Base-by-base conservation (phyloP, 2,329 filamentous ascomycete genomes). In the Trichoderma brevicompactum region DNA sequence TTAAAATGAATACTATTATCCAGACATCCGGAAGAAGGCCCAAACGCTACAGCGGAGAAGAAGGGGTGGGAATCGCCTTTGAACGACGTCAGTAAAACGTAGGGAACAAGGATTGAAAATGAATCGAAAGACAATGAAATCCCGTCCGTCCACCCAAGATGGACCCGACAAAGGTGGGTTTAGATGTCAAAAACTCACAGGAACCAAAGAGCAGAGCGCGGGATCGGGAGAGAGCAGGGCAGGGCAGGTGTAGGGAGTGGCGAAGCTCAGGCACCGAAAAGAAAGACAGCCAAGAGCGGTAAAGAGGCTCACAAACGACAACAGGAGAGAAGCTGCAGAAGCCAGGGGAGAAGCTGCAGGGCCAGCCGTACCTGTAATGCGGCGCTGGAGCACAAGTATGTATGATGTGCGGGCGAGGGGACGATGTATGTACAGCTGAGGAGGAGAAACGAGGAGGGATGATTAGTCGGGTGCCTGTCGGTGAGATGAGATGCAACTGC, bases 181-280 rank as follows among this genome's bases (percentile, higher is more conserved):
- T 49, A 52, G 34, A 49, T 40, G 40, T 54, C 19, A 50, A 10
- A 48, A 48, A 65, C 64, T 65, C 38, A 54, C 53, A 59, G 52
- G 50, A 59, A 48, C 44, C 61, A 48, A 66, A 60, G 56, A 60
- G 55, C 38, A 65, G 52, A 54, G 28, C 15, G 40, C 34, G 56
- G 19, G 54, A 53, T 44, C 34, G 58, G 50, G 54, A 49, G 60
- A 43, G 52, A 32, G 46, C n/a, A 53, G 50, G 50, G 23, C 40
- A 40, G 49, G 49, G 52, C 50, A 62, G 65, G 32, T 58, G 59
- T 40, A 58, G 40, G 40, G n/a, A 40, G 65, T 58, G 65, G 65
- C 60, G 54, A 66, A 60, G 61, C 65, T 59, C 65, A 65, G 65
- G 60, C 61, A 59, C 52, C 60, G 61, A 60, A 55, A 50, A 40